These are phyloP conservation scores for Penicillium sp. DNA, from an alignment of 2,329 filamentous ascomycete species.

Conservation along the genomic window DNA sequence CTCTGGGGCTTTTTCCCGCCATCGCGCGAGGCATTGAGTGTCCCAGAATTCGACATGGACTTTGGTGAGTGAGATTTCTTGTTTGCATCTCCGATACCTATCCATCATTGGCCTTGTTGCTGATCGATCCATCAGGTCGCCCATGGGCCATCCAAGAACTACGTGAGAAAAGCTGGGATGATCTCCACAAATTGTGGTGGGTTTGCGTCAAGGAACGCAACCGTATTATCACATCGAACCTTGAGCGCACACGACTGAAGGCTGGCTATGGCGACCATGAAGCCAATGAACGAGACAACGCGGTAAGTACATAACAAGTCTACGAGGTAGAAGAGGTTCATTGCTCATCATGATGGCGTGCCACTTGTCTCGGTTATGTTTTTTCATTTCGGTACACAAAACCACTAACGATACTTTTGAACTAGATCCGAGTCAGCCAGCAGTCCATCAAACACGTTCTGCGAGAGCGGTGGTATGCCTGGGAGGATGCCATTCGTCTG, in stretches of 20 bases:
- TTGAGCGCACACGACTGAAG: conserved; percentile 61
- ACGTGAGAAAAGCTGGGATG: conserved; percentile 84
- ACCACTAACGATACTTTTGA: neutral
- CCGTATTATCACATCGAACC: conserved; percentile 68
- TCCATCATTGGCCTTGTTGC: neutral
- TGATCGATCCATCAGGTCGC: conserved; percentile 51
- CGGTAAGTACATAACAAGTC: conserved; percentile 59
- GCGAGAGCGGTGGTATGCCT: conserved; percentile 83
- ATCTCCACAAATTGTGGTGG: conserved; percentile 91
- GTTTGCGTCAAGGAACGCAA: conserved; percentile 87
- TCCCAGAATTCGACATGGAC: conserved; percentile 62
- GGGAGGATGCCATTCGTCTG: conserved; percentile 47
- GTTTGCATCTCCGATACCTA: too few species aligned
- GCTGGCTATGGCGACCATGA: conserved; percentile 70
- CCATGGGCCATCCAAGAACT: conserved; percentile 82
- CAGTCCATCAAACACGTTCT: conserved; percentile 74
- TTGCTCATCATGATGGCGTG: too few species aligned
- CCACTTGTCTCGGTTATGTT: neutral
- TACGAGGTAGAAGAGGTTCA: too few species aligned
- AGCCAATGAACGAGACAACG: conserved; percentile 55
- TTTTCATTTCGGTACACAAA: neutral
- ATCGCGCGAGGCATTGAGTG: conserved; percentile 61
- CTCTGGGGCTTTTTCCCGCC: conserved; percentile 87
- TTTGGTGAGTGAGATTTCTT: conserved; percentile 52
- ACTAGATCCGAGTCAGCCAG: conserved; percentile 65